Conservation (phyloP, 2,329 filamentous ascomycete species). For the Xylaria sp. region DNA sequence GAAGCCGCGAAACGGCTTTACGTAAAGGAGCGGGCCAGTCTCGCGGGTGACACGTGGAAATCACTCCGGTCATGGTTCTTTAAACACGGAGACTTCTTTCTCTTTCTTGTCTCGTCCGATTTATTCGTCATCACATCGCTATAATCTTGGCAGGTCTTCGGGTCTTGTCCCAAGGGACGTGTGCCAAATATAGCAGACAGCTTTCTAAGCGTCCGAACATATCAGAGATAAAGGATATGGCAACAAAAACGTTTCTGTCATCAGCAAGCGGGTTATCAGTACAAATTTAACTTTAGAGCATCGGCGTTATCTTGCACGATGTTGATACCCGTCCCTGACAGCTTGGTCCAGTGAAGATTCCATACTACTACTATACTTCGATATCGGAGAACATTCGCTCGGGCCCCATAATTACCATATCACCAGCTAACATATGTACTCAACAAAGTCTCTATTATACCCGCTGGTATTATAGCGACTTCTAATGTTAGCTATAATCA, state of each 20-base stretch:
- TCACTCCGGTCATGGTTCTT: not conserved
- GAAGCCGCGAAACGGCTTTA: not conserved
- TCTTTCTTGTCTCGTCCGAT: not conserved
- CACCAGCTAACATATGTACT: not conserved
- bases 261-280: not conserved
- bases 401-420: not conserved
- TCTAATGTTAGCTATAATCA: not conserved
- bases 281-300: not conserved
- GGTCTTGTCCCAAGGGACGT: not conserved
- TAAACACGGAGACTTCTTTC: not conserved
- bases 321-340: not conserved
- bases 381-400: not conserved
- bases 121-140: not conserved
- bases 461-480: not conserved
- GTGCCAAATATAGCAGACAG: not conserved
- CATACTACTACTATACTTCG: not conserved
- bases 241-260: not conserved
- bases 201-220: not conserved
- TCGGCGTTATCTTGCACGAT: not conserved
- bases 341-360: not conserved
- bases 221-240: not conserved
- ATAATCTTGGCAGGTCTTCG: not conserved
- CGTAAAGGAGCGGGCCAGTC: not conserved
- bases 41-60: conserved; percentile 2
- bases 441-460: not conserved